Base-by-base conservation (phyloP, 768 basidiomycete species). In the Termitomyces eurrhizus region DNA sequence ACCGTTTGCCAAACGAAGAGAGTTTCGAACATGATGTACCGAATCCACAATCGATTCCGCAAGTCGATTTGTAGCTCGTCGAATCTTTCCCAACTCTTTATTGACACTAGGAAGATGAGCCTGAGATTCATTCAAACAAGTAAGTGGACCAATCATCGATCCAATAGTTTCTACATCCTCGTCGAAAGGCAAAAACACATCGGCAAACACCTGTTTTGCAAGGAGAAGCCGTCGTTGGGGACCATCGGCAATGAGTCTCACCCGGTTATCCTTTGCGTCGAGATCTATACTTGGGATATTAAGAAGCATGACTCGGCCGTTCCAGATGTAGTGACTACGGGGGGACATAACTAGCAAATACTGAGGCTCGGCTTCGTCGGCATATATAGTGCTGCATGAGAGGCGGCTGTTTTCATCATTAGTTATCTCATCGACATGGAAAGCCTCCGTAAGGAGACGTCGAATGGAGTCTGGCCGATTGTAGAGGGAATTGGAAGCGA, bases 31-130 rank as follows among this genome's bases (percentile, higher is more conserved):
- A 61, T 91, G 84, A 61, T 95, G 88, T 8, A 96, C 92, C 0
- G 97, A 96, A 64, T 92, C 88, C 41, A 97, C 88, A 66, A 98
- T 95, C 7, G 90, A 90, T 72, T 98, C 93, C 6, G 95, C 94
- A 29, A 99, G 80, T 35, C 92, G 84, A 68, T 90, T 93, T 21
- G 92, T 92, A 4, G 93, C 90, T 29, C 92, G 85, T n/a, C 84
- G 83, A 61, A 98, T 98, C 73, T 93, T 95, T 62, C 89, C 84
- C 56, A 98, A 75, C 74, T 98, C 93, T 51, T 87, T 83, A 68
- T 96, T 95, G 63, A 99, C 92, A 33, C 77, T 76, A 1, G 97
- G 94, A 41, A 96, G 82, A 68, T 98, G 97, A 1, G 97, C 93
- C 69, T 95, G 93, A 55, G 88, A 84, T 67, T 95, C 92, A 41